Evolutionary conservation across 345 rosid species (phyloP).

Genomic region (Zanthoxylum bungeanum): DNA sequence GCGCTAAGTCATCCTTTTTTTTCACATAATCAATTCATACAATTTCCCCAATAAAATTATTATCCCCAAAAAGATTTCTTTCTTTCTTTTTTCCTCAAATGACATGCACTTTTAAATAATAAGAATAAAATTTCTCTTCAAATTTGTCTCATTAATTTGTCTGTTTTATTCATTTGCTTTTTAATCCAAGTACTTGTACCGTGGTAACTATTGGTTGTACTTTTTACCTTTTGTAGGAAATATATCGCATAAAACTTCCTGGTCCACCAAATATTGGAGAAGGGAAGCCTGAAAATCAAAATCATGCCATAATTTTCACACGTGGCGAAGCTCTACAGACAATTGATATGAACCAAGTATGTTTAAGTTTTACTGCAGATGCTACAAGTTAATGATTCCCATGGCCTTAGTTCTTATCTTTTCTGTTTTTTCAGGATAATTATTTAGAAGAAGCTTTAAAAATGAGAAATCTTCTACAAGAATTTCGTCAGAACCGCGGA

Average conservation of each 20-base stretch:
- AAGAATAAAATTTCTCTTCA: too few species aligned
- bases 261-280: constrained; percentile 93
- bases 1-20: too few species aligned
- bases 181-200: neutral
- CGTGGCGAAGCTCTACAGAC: constrained; percentile 97
- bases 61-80: too few species aligned
- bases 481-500: constrained; percentile 69
- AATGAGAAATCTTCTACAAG: constrained; percentile 97
- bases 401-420: constrained; percentile 19
- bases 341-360: constrained; percentile 96
- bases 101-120: too few species aligned
- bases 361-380: constrained; percentile 17
- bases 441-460: constrained; percentile 93
- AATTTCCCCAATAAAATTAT: too few species aligned
- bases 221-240: constrained; percentile 45
- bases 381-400: constrained; percentile 9
- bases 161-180: neutral
- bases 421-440: constrained; percentile 57
- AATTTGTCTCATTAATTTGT: too few species aligned
- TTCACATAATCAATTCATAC: too few species aligned
- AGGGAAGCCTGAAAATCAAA: constrained; percentile 99
- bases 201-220: constrained; percentile 1
- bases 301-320: constrained; percentile 85
- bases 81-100: too few species aligned
- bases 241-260: constrained; percentile 91